Percentiles rank a stretch among this genome's conserved stretches.
These are phyloP conservation scores for Picocystis salinarum DNA, from an alignment of 139 green algal species.

Conservation along the genomic window DNA sequence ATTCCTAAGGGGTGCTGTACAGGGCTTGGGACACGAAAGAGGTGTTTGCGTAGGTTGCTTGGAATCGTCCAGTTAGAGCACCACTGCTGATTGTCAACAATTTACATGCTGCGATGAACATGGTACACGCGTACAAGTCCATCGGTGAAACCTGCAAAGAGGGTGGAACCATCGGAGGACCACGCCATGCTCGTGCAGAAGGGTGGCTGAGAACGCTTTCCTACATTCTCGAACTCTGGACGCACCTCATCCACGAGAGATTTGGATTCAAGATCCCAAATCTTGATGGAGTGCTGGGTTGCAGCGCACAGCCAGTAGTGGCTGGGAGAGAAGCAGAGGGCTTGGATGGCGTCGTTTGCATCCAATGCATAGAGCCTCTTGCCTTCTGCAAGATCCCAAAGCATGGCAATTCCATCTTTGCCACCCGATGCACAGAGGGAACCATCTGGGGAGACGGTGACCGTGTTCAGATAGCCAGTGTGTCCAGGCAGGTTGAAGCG, in stretches of 20 bases:
- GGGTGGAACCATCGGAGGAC: slow-evolving; percentile 84
- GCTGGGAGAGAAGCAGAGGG: slow-evolving; percentile 95
- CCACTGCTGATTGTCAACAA: too few relatives aligned
- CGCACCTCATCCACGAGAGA: slow-evolving; percentile 9
- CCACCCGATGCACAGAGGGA: slow-evolving; percentile 91
- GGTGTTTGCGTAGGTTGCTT: too few relatives aligned
- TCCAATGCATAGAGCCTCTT: slow-evolving; percentile 98
- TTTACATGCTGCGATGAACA: slow-evolving; percentile 34
- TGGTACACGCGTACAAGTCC: slow-evolving; percentile 53
- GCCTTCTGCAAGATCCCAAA: slow-evolving; percentile 97
- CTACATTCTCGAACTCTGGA: slow-evolving; percentile 23
- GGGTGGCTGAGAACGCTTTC: slow-evolving; percentile 52
- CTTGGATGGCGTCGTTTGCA: slow-evolving; percentile 92
- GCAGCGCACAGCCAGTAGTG: slow-evolving; percentile 95
- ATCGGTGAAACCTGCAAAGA: slow-evolving; percentile 83
- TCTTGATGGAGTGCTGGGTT: slow-evolving; percentile 44
- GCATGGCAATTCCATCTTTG: slow-evolving; percentile 93
- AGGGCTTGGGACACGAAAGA: too few relatives aligned
- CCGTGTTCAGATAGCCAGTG: slow-evolving; percentile 49
- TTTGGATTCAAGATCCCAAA: too few relatives aligned
- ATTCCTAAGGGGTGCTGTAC: too few relatives aligned
- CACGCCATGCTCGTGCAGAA: slow-evolving; percentile 91
- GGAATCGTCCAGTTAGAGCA: too few relatives aligned
- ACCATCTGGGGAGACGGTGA: slow-evolving; percentile 96
- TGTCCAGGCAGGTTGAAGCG: slow-evolving; percentile 88